Evolutionary conservation across 2,329 filamentous ascomycete genomes (phyloP).

Genomic region (Capronia epimyces): DNA sequence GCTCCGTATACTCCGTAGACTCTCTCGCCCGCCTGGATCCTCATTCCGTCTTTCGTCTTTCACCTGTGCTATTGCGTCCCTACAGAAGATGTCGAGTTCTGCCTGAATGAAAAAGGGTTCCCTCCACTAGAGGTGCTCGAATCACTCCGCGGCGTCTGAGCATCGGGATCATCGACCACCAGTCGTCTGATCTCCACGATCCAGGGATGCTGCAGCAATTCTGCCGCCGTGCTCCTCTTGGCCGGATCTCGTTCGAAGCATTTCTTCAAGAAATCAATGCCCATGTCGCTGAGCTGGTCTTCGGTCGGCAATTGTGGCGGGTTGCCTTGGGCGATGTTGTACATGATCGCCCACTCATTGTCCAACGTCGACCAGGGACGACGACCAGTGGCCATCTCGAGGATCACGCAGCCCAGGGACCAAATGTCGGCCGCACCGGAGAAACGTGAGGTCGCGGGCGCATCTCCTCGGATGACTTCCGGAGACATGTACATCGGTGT

Average conservation of each 20-base stretch:
- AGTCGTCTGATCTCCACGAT: slow-evolving; percentile 50
- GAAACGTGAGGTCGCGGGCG: slow-evolving; percentile 36
- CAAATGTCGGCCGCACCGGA: slow-evolving; percentile 83
- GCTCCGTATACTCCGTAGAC: too few relatives aligned
- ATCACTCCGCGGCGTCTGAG: slow-evolving; percentile 22
- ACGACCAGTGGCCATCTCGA: slow-evolving; percentile 94
- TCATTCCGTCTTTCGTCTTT: too few relatives aligned
- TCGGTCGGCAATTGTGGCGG: slow-evolving; percentile 73
- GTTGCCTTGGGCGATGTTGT: slow-evolving; percentile 97
- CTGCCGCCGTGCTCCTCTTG: slow-evolving; percentile 73
- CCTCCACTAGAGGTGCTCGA: slow-evolving; percentile 19
- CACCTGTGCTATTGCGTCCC: not conserved
- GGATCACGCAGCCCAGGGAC: slow-evolving; percentile 92
- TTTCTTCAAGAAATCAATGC: slow-evolving; percentile 79
- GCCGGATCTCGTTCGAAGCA: slow-evolving; percentile 84
- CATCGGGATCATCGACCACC: slow-evolving; percentile 37
- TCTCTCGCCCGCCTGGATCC: too few relatives aligned
- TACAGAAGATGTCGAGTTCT: slow-evolving; percentile 9
- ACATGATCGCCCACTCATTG: slow-evolving; percentile 99
- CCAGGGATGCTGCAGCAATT: slow-evolving; percentile 93
- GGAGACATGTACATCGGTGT: slow-evolving; percentile 99
- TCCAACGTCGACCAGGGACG: slow-evolving; percentile 93
- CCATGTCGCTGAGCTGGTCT: slow-evolving; percentile 77
- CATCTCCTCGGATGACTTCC: slow-evolving; percentile 91
- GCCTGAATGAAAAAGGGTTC: slow-evolving; percentile 14